phyloP scores from a whole-genome alignment of 2,329 filamentous ascomycete genomes.

The Trichoderma sp. region DNA sequence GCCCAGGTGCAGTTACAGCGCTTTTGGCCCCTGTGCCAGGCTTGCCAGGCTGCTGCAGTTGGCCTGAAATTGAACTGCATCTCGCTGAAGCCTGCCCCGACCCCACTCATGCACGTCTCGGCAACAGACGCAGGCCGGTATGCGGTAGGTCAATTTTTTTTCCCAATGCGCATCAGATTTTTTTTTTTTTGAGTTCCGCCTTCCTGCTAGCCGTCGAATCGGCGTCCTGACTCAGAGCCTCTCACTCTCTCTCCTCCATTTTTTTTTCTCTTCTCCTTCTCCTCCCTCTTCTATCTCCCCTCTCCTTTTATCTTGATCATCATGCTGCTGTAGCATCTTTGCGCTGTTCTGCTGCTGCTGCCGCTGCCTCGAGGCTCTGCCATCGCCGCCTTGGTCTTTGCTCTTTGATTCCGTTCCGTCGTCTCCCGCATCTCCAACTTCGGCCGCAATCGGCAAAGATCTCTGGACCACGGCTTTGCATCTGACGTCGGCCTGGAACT shows the following conservation, averaged over 20 bases:
- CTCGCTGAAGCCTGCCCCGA: constrained; percentile 7
- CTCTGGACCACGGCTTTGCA: constrained; percentile 13
- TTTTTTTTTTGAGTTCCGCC: constrained; percentile 17
- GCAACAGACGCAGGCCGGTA: constrained; percentile 1
- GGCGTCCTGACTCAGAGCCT: constrained; percentile 20
- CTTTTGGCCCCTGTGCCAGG: background rate
- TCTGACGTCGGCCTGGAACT: constrained; percentile 18
- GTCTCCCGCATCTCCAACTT: constrained; percentile 11
- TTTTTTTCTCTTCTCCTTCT: background rate
- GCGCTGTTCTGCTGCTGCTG: constrained; percentile 19
- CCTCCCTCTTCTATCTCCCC: background rate
- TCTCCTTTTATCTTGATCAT: constrained; percentile 1
- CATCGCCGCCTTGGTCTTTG: constrained; percentile 1
- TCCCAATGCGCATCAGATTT: constrained; percentile 8
- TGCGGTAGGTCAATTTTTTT: constrained; percentile 11
- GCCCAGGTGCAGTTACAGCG: constrained; percentile 11
- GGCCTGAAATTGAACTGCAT: background rate
- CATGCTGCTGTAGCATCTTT: constrained; percentile 18
- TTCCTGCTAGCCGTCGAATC: constrained; percentile 14
- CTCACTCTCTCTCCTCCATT: background rate
- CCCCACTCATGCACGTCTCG: constrained; percentile 18
- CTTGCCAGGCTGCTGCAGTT: background rate
- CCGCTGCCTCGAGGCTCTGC: constrained; percentile 10
- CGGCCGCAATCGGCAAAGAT: constrained; percentile 19
- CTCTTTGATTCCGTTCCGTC: constrained; percentile 17